A percentile compares a stretch with the other conserved stretches of the same genome.
Evolutionary conservation across 1,139 yeast genomes (phyloP).

Genomic region (Yamadazyma atlantica): DNA sequence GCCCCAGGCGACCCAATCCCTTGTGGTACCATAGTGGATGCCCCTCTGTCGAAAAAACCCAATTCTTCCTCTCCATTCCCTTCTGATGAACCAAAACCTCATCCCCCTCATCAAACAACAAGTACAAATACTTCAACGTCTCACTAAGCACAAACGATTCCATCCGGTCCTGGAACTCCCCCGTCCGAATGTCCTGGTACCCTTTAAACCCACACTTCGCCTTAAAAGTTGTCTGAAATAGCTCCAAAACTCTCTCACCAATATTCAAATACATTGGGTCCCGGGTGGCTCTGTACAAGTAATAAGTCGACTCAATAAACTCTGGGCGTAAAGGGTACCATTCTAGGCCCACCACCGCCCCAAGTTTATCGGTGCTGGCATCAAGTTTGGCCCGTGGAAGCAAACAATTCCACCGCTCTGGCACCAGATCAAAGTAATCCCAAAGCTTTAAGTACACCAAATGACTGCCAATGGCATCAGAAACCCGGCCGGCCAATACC

Average conservation of each 20-base stretch:
- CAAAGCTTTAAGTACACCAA: slow-evolving; percentile 72
- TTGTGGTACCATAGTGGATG: slow-evolving; percentile 77
- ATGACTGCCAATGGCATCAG: slow-evolving; percentile 65
- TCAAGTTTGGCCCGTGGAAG: slow-evolving; percentile 12
- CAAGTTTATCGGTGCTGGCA: slow-evolving; percentile 5
- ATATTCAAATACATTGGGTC: slow-evolving; percentile 83
- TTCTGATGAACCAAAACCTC: slow-evolving; percentile 42
- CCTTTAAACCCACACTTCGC: slow-evolving; percentile 85
- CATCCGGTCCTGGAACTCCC: slow-evolving; percentile 73
- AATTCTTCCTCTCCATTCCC: slow-evolving; percentile 44
- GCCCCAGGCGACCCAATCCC: slow-evolving; percentile 13
- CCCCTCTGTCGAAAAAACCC: slow-evolving; percentile 89
- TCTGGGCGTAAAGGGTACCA: slow-evolving; percentile 96
- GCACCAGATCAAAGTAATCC: slow-evolving; percentile 77
- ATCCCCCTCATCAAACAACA: slow-evolving; percentile 71
- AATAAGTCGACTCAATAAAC: slow-evolving; percentile 84
- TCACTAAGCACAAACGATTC: slow-evolving; percentile 90
- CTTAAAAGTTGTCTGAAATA: slow-evolving; percentile 51
- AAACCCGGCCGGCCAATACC: slow-evolving; percentile 73
- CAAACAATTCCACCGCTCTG: slow-evolving; percentile 77
- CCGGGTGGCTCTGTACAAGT: slow-evolving; percentile 76
- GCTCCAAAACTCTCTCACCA: slow-evolving; percentile 62
- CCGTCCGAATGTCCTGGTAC: slow-evolving; percentile 62
- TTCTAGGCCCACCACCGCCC: slow-evolving; percentile 54
- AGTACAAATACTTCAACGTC: slow-evolving; percentile 78